Conservation (phyloP, 257 asterid genomes). For the Solanum corneliomulleri region DNA sequence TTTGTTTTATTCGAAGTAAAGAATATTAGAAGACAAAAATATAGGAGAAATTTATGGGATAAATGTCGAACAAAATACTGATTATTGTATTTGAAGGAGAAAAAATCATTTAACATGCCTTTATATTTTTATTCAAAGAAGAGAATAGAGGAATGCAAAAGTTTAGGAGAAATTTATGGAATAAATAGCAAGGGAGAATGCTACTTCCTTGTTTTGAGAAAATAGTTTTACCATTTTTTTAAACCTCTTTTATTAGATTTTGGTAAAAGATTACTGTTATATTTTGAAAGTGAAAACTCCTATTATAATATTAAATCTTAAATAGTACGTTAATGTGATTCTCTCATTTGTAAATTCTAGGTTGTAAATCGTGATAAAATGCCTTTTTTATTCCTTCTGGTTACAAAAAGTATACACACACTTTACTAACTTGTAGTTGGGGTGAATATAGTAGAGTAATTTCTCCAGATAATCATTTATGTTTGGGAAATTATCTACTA, state of each 20-base stretch:
- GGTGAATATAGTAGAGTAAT: not conserved
- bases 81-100: not conserved
- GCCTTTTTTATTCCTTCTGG: not conserved
- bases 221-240: not conserved
- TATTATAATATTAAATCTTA: not conserved
- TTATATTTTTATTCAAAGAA: not conserved
- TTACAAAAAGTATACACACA: not conserved
- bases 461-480: too few relatives aligned
- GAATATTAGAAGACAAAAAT: not conserved
- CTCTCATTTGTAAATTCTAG: not conserved
- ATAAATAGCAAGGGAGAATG: not conserved
- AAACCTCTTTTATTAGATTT: not conserved
- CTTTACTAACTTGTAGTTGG: not conserved
- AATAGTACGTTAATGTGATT: not conserved
- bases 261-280: not conserved
- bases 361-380: not conserved
- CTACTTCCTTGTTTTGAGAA: not conserved
- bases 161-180: not conserved
- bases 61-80: not conserved
- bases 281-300: not conserved
- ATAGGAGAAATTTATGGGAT: not conserved
- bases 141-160: not conserved
- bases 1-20: not conserved
- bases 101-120: too few relatives aligned
- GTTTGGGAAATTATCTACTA: too few relatives aligned